Evolutionary conservation across 305 asterid species (phyloP).

Genomic region (Caryopteris hybrid): DNA sequence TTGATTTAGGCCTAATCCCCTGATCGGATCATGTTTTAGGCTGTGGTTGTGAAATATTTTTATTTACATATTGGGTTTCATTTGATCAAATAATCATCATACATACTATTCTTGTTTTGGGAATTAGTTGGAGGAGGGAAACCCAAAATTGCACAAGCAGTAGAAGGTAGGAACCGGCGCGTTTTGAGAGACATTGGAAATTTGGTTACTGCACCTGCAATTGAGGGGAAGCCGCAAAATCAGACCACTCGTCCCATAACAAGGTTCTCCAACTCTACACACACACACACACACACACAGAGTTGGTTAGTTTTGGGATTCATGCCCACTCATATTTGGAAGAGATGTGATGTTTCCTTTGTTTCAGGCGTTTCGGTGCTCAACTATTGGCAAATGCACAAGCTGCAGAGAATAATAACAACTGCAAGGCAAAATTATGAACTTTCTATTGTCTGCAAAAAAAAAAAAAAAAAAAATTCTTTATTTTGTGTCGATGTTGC

Average conservation of each 20-base stretch:
- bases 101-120: no score
- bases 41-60: no score
- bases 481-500: no score
- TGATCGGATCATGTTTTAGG: no score
- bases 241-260: constrained; percentile 58
- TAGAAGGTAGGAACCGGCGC: constrained; percentile 40
- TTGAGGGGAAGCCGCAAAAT: constrained; percentile 41
- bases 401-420: constrained; percentile 41
- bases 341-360: no score
- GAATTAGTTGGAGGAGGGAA: constrained; percentile 38
- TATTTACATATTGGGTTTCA: no score
- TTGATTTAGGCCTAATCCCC: no score
- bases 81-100: no score
- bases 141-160: constrained; percentile 29
- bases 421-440: constrained; percentile 21
- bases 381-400: constrained; percentile 55
- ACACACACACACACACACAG: neutral
- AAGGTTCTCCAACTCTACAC: constrained; percentile 26
- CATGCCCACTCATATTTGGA: no score
- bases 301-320: neutral
- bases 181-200: constrained; percentile 57
- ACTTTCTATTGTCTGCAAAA: no score
- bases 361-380: constrained; percentile 50
- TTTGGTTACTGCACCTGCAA: constrained; percentile 39
- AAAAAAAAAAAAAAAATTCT: no score